These are phyloP conservation scores for Recurvomyces mirabilis DNA, from an alignment of 495 filamentous ascomycete genomes.

Conservation along the genomic window DNA sequence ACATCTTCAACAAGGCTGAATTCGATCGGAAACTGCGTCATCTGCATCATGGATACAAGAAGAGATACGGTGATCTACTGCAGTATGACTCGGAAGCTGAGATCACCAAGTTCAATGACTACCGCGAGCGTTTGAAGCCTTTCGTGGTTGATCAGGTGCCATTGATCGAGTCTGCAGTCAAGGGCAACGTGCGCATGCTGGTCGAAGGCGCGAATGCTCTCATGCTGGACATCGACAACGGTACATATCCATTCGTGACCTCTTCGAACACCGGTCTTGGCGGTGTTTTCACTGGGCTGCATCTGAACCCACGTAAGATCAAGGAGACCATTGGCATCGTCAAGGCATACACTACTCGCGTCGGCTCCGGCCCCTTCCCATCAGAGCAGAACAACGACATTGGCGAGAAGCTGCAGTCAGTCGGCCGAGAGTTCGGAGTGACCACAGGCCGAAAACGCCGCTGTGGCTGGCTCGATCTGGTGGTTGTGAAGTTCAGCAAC, in stretches of 20 bases:
- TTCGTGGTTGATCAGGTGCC: slow-evolving; percentile 60
- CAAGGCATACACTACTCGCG: slow-evolving; percentile 61
- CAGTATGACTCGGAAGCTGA: slow-evolving; percentile 74
- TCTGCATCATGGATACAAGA: slow-evolving; percentile 55
- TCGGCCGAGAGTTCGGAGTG: slow-evolving; percentile 62
- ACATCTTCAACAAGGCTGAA: slow-evolving; percentile 59
- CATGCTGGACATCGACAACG: slow-evolving; percentile 63
- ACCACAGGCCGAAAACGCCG: slow-evolving; percentile 75
- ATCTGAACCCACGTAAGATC: slow-evolving; percentile 42
- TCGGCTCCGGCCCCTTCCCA: slow-evolving; percentile 74
- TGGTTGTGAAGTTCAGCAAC: slow-evolving; percentile 63
- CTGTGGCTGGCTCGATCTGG: slow-evolving; percentile 84
- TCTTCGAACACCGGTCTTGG: slow-evolving; percentile 45
- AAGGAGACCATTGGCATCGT: slow-evolving; percentile 70
- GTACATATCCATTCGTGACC: slow-evolving; percentile 80
- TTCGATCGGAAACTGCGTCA: slow-evolving; percentile 65
- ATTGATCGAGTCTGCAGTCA: slow-evolving; percentile 45
- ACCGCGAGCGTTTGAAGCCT: slow-evolving; percentile 53
- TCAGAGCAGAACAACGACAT: slow-evolving; percentile 61
- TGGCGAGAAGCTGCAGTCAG: slow-evolving; percentile 52
- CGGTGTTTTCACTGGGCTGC: slow-evolving; percentile 64
- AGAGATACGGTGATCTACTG: slow-evolving; percentile 61
- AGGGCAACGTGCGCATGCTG: slow-evolving; percentile 53
- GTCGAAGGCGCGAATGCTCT: slow-evolving; percentile 87
- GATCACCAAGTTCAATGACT: slow-evolving; percentile 57